Base-by-base conservation (phyloP, 495 filamentous ascomycete species). In the Lophiotrema nucula region DNA sequence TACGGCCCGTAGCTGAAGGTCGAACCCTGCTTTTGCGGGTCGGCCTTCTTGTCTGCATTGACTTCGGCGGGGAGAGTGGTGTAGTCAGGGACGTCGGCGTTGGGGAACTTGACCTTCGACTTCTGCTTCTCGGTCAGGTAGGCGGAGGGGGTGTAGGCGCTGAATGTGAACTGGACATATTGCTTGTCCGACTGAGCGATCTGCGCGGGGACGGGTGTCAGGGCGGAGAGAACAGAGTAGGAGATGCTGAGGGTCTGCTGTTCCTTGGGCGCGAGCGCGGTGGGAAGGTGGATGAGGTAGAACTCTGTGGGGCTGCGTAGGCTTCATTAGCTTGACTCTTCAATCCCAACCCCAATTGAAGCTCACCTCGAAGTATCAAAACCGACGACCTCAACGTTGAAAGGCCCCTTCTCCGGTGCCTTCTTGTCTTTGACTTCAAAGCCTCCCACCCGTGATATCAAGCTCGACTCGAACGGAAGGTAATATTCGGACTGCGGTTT, bases 1-100 rank as follows among this genome's bases (percentile, higher is more conserved):
- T 91, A 98, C 15, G 95, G 88, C n/a, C 93, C 93, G 66, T 97
- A 97, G 27, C 86, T 93, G 69, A 91, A 90, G 58, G 86, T 88
- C 2, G 83, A 78, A 45, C 95, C 95, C 74, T 89, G 85, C 72
- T 87, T 88, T 67, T 87, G 79, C 0, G 95, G 92, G 65, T 89
- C 89, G 51, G 82, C 73, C 4, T 75, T 73, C 56, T 85, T 85
- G 43, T 83, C 83, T 52, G 78, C 64, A 53, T 69, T 73, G 25
- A 67, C 79, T 45, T 79, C 71, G 18, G 79, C 81, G 6, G 80
- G 76, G 24, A 93, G 79, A 51, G 78, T 83, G 35, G 90, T 96
- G 72, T 88, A 95, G 68, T 96, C 90, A 38, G 90, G 86, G 38
- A 96, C 79, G 64, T 88, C 86, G 56, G 76, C 73, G 53, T 80